Base-by-base conservation (phyloP, 1,139 yeast genomes). In the Hyphopichia pseudoburtonii region DNA sequence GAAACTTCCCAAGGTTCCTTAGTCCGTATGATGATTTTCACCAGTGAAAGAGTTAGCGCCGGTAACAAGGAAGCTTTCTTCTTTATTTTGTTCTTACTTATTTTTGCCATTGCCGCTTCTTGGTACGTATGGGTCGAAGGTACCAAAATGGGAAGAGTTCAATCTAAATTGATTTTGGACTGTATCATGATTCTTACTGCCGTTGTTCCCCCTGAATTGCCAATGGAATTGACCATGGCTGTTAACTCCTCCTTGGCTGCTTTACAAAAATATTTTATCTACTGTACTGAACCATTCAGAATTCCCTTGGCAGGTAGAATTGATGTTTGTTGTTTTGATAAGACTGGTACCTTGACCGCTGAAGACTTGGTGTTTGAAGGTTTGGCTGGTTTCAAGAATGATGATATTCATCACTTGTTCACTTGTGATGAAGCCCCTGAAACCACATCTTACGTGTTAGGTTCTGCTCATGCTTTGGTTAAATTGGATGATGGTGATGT, bases 61-160 rank as follows among this genome's bases (percentile, higher is more conserved):
- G 97, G 96, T 42, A 92, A 89, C 64, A 86, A 82, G 60, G 98
- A 92, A 65, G 95, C 97, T 1, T 80, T 92, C 55, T 82, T 86
- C 64, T 92, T 92, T 62, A 92, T 92, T 56, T 73, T 90, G 49
- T 94, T 92, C 69, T 74, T 92, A 59, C 77, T 94, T 51, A 71
- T 86, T 26, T 92, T 92, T 56, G 98, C 99, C 44, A 77, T 94
- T 59, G 88, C 89, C 53, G 98, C 99, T 28, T 84, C 96, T 25
- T 86, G 96, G 89, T 94, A 92, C 58, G 98, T 92, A 38, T 92
- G 99, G 99, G 85, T 85, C 42, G 96, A 92, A 66, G 98, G 99
- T 64, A 85, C 95, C 28, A 82, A 76, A 62, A 84, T 87, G 87
- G 97, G 96, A 52, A 85, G 98, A 68, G 80, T 87, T 52, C 95